These are phyloP conservation scores for Colletotrichum sp. DNA, from an alignment of 2,329 filamentous ascomycete species.

Conservation along the genomic window DNA sequence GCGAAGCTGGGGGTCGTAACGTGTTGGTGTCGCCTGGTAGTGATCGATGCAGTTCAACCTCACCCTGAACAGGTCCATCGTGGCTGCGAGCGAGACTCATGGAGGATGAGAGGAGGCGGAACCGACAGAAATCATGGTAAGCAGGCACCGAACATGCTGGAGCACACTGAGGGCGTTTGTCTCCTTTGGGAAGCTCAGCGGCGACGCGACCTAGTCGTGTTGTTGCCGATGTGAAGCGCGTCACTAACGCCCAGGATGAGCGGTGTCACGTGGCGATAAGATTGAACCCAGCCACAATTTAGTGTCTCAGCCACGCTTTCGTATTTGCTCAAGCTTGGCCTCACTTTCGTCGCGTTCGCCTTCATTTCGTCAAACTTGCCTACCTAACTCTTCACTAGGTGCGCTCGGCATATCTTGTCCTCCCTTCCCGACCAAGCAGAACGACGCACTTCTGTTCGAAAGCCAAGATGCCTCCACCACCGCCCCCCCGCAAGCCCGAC, in stretches of 20 bases:
- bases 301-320: neutral
- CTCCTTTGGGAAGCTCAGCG: neutral
- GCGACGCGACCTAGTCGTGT: constrained; percentile 12
- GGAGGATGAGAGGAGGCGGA: neutral
- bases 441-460: neutral
- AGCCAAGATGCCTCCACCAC: constrained; percentile 26
- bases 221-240: neutral
- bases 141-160: neutral
- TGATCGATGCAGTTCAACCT: constrained; percentile 96
- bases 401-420: neutral
- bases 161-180: neutral
- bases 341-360: neutral
- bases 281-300: neutral
- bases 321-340: neutral
- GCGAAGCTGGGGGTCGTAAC: constrained; percentile 80
- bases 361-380: neutral
- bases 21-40: constrained; percentile 82
- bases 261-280: constrained; percentile 32
- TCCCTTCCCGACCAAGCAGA: neutral
- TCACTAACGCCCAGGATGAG: neutral
- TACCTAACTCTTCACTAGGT: neutral
- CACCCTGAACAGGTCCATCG: constrained; percentile 80
- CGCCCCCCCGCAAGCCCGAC: constrained; percentile 38
- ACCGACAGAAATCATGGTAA: neutral
- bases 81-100: neutral